These are phyloP conservation scores for Hyparrhenia diplandra DNA, from an alignment of 176 grass and related monocot genomes.

Conservation along the genomic window DNA sequence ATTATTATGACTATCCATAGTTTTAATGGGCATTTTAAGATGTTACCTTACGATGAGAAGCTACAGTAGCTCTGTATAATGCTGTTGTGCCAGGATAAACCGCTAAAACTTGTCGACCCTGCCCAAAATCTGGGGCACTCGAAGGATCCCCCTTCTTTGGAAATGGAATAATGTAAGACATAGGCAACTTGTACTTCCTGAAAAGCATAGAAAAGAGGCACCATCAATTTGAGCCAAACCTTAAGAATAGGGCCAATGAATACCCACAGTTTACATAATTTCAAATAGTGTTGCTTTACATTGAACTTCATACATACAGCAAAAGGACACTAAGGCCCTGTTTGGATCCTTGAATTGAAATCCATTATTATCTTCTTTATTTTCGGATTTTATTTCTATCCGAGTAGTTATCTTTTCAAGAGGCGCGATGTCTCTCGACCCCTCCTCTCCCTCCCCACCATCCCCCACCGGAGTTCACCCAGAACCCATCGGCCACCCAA, in stretches of 20 bases:
- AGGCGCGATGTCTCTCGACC: no score
- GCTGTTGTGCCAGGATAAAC: conserved; percentile 98
- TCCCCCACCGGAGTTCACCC: no score
- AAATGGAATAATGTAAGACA: conserved; percentile 86
- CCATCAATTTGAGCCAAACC: conserved; percentile 16
- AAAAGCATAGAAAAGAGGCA: conserved; percentile 21
- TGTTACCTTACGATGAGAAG: conserved; percentile 89
- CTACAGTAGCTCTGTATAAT: conserved; percentile 92
- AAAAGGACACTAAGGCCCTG: not conserved
- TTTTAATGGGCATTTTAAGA: not conserved
- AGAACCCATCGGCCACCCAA: no score
- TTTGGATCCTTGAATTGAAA: not conserved
- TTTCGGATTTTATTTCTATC: no score
- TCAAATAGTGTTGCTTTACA: not conserved
- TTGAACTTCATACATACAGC: not conserved
- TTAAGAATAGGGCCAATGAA: conserved; percentile 17
- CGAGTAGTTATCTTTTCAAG: no score
- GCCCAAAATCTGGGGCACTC: conserved; percentile 82
- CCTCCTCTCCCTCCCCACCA: no score
- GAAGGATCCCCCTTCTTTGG: conserved; percentile 92
- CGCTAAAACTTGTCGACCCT: conserved; percentile 78
- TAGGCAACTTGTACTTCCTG: conserved; percentile 87
- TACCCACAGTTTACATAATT: not conserved
- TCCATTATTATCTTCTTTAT: not conserved
- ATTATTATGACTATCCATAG: conserved; percentile 14